These are phyloP conservation scores for Fusarium stilboides DNA, from an alignment of 2,329 filamentous ascomycete species.

Conservation along the genomic window DNA sequence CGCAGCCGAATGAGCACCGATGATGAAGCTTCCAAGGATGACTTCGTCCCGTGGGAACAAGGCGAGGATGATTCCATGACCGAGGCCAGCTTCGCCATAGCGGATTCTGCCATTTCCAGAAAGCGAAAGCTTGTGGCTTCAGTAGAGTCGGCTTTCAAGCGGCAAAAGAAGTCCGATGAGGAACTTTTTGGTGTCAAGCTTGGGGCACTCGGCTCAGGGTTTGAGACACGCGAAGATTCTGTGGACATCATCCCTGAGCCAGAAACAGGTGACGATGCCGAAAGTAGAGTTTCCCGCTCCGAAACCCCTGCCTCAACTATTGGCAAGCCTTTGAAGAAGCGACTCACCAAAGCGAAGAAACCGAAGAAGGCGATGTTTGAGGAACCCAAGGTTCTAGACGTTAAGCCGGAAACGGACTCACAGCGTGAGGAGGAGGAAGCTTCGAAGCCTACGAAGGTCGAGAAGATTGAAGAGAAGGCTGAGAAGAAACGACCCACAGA, in stretches of 20 bases:
- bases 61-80: slow-evolving; percentile 78
- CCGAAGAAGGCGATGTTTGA: slow-evolving; percentile 83
- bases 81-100: slow-evolving; percentile 78
- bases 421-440: slow-evolving; percentile 57
- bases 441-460: slow-evolving; percentile 31
- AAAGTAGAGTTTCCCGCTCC: slow-evolving; percentile 60
- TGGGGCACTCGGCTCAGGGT: slow-evolving; percentile 66
- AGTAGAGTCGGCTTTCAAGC: slow-evolving; percentile 80
- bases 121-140: slow-evolving; percentile 82
- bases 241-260: slow-evolving; percentile 67
- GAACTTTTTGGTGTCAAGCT: slow-evolving; percentile 80
- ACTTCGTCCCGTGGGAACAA: slow-evolving; percentile 63
- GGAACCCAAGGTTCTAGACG: slow-evolving; percentile 74
- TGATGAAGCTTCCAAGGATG: slow-evolving; percentile 68
- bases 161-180: slow-evolving; percentile 85
- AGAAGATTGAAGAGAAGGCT: slow-evolving; percentile 22
- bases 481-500: slow-evolving; percentile 48
- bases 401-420: slow-evolving; percentile 66
- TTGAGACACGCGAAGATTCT: slow-evolving; percentile 63
- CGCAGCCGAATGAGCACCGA: slow-evolving; percentile 81
- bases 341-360: slow-evolving; percentile 74
- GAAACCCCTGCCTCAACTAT: slow-evolving; percentile 61
- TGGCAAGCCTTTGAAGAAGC: slow-evolving; percentile 71
- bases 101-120: slow-evolving; percentile 69
- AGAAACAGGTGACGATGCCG: slow-evolving; percentile 60